These are phyloP conservation scores for Crithidia expoeki DNA, from an alignment of 208 protist genomes.

Conservation along the genomic window DNA sequence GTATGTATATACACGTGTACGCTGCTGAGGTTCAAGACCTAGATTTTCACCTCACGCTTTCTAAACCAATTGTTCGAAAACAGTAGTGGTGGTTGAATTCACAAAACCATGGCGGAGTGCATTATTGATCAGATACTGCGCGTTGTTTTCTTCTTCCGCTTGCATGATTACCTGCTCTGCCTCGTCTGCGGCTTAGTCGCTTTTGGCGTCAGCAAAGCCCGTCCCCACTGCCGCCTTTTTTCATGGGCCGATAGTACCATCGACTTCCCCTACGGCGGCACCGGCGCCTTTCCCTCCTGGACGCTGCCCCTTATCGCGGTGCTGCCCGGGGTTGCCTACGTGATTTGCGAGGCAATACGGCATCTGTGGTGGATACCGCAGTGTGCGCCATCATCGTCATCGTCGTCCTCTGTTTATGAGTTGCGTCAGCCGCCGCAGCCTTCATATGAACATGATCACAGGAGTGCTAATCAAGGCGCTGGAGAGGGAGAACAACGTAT, in stretches of 20 bases:
- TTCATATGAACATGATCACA: not conserved
- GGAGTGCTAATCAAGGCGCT: not conserved
- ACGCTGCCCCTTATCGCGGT: conserved; percentile 48
- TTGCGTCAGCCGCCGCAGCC: not conserved
- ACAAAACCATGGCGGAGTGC: conserved; percentile 14
- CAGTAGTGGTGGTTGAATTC: no score
- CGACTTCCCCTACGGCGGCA: conserved; percentile 30
- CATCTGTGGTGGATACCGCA: conserved; percentile 3
- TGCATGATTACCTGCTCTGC: conserved; percentile 57
- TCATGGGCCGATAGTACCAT: conserved; percentile 54
- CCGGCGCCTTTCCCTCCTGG: conserved; percentile 56
- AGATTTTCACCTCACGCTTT: no score
- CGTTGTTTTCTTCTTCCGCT: conserved; percentile 31
- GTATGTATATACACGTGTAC: no score
- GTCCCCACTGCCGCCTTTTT: conserved; percentile 58
- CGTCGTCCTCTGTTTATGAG: not conserved
- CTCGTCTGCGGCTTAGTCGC: conserved; percentile 26
- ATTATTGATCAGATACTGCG: not conserved
- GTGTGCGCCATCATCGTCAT: not conserved
- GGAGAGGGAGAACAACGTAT: not conserved
- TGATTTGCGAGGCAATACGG: conserved; percentile 31
- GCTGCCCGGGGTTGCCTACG: conserved; percentile 41
- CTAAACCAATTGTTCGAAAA: no score
- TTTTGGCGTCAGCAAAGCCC: conserved; percentile 23
- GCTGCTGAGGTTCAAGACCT: no score